These are phyloP conservation scores for Raphanus sativus DNA, from an alignment of 345 rosid genomes.

Conservation along the genomic window DNA sequence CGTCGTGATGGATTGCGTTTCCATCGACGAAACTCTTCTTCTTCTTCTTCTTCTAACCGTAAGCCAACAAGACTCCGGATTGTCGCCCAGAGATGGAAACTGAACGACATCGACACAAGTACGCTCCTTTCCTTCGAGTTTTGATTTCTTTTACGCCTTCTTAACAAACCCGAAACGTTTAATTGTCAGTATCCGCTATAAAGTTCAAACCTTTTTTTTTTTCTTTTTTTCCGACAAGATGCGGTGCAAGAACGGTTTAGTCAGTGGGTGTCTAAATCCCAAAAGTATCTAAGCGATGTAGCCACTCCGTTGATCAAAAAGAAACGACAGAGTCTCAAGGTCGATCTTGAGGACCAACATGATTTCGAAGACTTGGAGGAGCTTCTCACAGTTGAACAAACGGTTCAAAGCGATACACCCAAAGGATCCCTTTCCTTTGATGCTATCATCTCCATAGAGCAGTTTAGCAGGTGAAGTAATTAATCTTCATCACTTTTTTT, in stretches of 20 bases:
- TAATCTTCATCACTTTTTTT: neutral
- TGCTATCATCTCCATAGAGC: slow-evolving; percentile 84
- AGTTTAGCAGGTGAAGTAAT: slow-evolving; percentile 90
- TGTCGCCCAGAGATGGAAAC: slow-evolving; percentile 67
- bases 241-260: slow-evolving; percentile 70
- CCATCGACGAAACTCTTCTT: slow-evolving; percentile 27
- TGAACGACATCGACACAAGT: slow-evolving; percentile 64
- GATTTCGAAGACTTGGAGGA: slow-evolving; percentile 63
- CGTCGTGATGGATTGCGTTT: neutral
- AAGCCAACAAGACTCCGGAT: slow-evolving; percentile 54
- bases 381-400: slow-evolving; percentile 70
- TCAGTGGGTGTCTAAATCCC: slow-evolving; percentile 84
- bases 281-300: slow-evolving; percentile 53
- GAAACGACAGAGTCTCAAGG: slow-evolving; percentile 45
- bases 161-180: neutral
- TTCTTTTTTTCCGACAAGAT: slow-evolving; percentile 44
- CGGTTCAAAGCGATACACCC: slow-evolving; percentile 54
- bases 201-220: neutral
- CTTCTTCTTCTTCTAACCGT: slow-evolving; percentile 35
- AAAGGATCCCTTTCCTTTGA: slow-evolving; percentile 68
- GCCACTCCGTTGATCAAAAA: slow-evolving; percentile 64
- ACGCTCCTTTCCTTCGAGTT: slow-evolving; percentile 21
- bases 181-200: neutral
- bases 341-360: slow-evolving; percentile 42
- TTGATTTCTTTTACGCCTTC: neutral